Evolutionary conservation across 1,284 basidiomycete genomes (phyloP).

Genomic region (Singerocomus inundabilis): DNA sequence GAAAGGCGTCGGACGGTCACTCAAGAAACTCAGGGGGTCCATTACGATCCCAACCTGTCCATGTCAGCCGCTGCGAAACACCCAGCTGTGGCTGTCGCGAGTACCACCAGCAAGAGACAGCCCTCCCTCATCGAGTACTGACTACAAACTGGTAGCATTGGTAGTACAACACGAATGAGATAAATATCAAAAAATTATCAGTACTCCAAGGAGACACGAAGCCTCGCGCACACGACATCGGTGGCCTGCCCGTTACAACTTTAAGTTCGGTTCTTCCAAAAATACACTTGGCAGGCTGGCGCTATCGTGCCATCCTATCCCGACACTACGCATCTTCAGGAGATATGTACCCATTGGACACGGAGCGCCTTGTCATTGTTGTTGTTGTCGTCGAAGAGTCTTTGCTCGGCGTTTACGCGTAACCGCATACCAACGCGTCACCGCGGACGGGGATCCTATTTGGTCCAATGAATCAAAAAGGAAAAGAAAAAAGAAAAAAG

Average conservation of each 20-base stretch:
- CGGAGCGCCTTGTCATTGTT: neutral
- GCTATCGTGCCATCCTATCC: neutral
- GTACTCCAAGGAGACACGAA: too few relatives aligned
- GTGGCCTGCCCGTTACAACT: too few relatives aligned
- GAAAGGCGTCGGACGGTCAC: neutral
- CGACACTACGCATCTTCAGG: neutral
- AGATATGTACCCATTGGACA: neutral
- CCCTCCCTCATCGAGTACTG: conserved; percentile 1
- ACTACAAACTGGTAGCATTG: neutral
- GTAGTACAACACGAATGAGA: too few relatives aligned
- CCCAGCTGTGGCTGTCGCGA: neutral
- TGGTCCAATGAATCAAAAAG: neutral
- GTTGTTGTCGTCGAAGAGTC: neutral
- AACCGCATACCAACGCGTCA: conserved; percentile 16
- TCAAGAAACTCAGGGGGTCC: neutral
- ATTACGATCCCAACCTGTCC: conserved; percentile 4
- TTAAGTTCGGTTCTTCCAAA: too few relatives aligned
- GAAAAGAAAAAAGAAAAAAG: neutral
- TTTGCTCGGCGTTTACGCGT: neutral
- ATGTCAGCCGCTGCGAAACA: conserved; percentile 7
- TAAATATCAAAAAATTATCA: too few relatives aligned
- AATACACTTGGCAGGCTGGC: too few relatives aligned
- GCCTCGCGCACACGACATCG: too few relatives aligned
- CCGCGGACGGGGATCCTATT: conserved; percentile 13
- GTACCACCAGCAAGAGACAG: too few relatives aligned